phyloP scores from a whole-genome alignment of 2,329 filamentous ascomycete genomes.

The Penicillium thymicola region DNA sequence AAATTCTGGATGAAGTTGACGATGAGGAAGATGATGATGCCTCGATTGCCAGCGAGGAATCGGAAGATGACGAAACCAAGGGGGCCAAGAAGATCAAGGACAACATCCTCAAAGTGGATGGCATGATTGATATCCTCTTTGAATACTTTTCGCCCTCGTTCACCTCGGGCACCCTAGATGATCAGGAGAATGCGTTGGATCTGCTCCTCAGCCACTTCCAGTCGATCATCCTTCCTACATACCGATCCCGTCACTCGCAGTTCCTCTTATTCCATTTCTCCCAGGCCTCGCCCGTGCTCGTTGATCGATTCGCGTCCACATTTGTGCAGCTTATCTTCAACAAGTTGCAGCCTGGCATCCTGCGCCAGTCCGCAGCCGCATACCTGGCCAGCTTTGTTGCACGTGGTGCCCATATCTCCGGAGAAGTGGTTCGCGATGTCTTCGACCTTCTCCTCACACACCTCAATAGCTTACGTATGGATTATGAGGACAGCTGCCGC shows the following conservation, averaged over 20 bases:
- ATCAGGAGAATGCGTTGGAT: conserved; percentile 70
- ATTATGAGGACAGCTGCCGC: conserved; percentile 70
- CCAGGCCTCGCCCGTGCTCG: conserved; percentile 72
- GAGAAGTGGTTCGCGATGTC: conserved; percentile 73
- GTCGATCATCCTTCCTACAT: conserved; percentile 82
- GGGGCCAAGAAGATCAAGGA: conserved; percentile 69
- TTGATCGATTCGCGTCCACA: conserved; percentile 77
- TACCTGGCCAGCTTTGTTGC: conserved; percentile 95
- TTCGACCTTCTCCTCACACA: conserved; percentile 76
- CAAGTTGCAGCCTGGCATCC: conserved; percentile 63
- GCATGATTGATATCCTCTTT: conserved; percentile 84
- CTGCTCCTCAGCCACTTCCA: conserved; percentile 82
- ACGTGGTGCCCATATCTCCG: conserved; percentile 76
- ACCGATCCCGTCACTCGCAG: conserved; percentile 88
- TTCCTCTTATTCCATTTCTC: conserved; percentile 96
- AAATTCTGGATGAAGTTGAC: conserved; percentile 55
- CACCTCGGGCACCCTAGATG: conserved; percentile 62
- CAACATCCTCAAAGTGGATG: conserved; percentile 87
- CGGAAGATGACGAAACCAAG: conserved; percentile 46
- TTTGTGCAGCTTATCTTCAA: conserved; percentile 72
- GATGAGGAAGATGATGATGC: conserved; percentile 63
- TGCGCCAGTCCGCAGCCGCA: conserved; percentile 80
- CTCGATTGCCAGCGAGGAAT: conserved; percentile 60
- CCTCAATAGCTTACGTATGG: conserved; percentile 68
- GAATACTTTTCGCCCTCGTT: conserved; percentile 74